Conservation (phyloP, 2,329 filamentous ascomycete genomes). For the Trichoderma asperellum region DNA sequence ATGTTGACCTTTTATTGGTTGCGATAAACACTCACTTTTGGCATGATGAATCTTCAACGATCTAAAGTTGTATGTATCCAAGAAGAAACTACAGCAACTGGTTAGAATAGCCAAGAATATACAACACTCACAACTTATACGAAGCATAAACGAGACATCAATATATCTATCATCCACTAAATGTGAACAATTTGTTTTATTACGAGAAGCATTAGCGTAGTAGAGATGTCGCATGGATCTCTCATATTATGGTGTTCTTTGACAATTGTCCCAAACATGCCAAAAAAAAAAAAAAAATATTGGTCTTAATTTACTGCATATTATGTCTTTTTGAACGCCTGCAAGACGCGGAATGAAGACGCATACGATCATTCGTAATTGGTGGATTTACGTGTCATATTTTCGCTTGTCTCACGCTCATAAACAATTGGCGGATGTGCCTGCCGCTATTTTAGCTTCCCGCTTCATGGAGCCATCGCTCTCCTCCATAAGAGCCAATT, state of each 20-base stretch:
- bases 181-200: background rate
- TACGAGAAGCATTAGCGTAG: background rate
- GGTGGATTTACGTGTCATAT: background rate
- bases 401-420: background rate
- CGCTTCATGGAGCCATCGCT: background rate
- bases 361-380: background rate
- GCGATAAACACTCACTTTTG: too few relatives aligned
- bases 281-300: too few relatives aligned
- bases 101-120: too few relatives aligned
- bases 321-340: background rate
- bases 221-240: background rate
- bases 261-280: background rate
- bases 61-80: too few relatives aligned
- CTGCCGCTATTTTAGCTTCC: background rate
- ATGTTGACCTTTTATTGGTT: too few relatives aligned
- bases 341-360: background rate
- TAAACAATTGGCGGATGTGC: background rate
- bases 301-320: too few relatives aligned
- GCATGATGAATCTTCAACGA: too few relatives aligned
- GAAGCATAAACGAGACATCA: background rate
- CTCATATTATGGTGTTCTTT: background rate
- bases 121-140: background rate
- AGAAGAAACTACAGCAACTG: too few relatives aligned
- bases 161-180: background rate
- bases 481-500: background rate